These are phyloP conservation scores for Ogataea ganodermae DNA, from an alignment of 805 yeast species.

Conservation along the genomic window DNA sequence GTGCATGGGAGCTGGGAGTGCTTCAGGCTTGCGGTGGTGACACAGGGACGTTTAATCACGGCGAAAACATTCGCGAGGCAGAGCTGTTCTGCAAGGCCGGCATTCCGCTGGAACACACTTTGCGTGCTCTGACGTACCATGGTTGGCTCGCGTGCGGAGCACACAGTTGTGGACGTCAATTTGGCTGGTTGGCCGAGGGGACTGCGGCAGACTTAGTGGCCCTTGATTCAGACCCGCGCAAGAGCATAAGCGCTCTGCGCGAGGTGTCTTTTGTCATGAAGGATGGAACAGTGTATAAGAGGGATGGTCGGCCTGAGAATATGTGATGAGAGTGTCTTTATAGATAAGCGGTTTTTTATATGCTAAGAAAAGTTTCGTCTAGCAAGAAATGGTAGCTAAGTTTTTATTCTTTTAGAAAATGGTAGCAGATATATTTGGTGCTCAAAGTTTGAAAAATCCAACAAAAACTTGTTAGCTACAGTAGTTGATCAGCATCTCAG, in stretches of 20 bases:
- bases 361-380: too few species aligned
- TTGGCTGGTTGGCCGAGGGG: conserved; percentile 30
- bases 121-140: conserved; percentile 26
- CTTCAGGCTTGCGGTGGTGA: conserved; percentile 33
- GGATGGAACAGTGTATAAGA: conserved; percentile 29
- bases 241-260: conserved; percentile 18
- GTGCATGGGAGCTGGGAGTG: conserved; percentile 29
- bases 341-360: too few species aligned
- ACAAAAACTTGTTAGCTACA: too few species aligned
- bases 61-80: conserved; percentile 32
- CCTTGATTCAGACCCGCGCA: conserved; percentile 25
- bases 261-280: conserved; percentile 30
- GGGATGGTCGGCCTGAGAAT: conserved; percentile 7
- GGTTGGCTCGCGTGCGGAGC: conserved; percentile 35
- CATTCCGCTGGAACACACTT: conserved; percentile 24
- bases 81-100: conserved; percentile 32
- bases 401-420: too few species aligned
- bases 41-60: conserved; percentile 34
- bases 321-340: background rate
- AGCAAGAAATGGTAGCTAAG: too few species aligned
- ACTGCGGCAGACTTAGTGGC: conserved; percentile 32
- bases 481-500: conserved; percentile 14
- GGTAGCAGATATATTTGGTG: too few species aligned
- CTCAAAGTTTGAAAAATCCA: too few species aligned
- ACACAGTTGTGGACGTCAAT: conserved; percentile 25